phyloP scores from a whole-genome alignment of 1,284 basidiomycete genomes.

The Wallemia ichthyophaga region DNA sequence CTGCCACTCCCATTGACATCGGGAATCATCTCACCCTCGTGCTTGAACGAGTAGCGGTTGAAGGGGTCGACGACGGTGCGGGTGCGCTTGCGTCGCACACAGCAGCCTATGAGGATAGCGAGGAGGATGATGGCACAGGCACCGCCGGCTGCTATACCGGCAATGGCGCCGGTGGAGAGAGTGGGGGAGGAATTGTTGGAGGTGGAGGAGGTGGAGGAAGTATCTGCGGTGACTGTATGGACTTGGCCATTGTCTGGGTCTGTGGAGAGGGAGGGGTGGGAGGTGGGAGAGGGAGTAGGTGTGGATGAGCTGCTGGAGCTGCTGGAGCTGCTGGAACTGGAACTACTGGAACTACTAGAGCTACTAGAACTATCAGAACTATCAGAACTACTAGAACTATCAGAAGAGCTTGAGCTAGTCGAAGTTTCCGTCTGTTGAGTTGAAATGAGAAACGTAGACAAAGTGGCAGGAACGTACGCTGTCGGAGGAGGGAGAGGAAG shows the following conservation, averaged over 20 bases:
- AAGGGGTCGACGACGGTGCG: not conserved
- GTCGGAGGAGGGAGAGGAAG: too few relatives aligned
- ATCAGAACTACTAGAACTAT: too few relatives aligned
- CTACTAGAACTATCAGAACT: too few relatives aligned
- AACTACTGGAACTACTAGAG: too few relatives aligned
- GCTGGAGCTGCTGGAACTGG: too few relatives aligned
- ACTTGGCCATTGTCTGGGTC: not conserved
- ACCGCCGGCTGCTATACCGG: not conserved
- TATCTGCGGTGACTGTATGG: not conserved
- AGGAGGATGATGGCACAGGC: not conserved
- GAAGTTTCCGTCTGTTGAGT: too few relatives aligned
- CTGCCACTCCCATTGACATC: too few relatives aligned
- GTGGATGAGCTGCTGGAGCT: not conserved
- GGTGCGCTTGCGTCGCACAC: not conserved
- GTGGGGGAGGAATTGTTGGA: not conserved
- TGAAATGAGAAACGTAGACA: too few relatives aligned
- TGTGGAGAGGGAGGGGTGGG: not conserved
- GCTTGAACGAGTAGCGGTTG: not conserved
- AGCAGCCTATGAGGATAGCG: not conserved
- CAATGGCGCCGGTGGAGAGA: not conserved
- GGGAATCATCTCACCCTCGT: not conserved
- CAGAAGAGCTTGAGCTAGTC: too few relatives aligned
- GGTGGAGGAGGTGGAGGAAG: not conserved
- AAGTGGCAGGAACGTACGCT: too few relatives aligned
- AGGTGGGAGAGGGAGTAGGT: not conserved